Percentiles rank a stretch among this genome's conserved stretches.
Evolutionary conservation across 2,329 filamentous ascomycete species (phyloP).

Genomic region (Bisporella sp.): DNA sequence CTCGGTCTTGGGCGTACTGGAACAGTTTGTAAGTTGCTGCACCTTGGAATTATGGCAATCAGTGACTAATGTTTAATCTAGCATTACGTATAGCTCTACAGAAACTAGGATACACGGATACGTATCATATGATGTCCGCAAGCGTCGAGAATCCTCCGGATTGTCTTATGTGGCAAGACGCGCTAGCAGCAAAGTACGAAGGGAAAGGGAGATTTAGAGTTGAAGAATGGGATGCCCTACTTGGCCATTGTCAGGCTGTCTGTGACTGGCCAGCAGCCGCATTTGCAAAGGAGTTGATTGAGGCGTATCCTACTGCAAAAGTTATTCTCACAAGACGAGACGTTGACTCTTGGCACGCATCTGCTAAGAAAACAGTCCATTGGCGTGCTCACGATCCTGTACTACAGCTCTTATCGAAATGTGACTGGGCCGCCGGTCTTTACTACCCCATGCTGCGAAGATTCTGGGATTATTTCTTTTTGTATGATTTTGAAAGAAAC

Average conservation of each 20-base stretch:
- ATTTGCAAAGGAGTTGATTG: conserved; percentile 63
- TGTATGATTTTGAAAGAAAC: conserved; percentile 57
- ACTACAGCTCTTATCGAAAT: conserved; percentile 45
- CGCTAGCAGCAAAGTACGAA: conserved; percentile 55
- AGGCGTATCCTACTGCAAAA: conserved; percentile 67
- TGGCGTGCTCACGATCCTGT: conserved; percentile 61
- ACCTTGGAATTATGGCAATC: background rate
- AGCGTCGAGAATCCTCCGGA: conserved; percentile 63
- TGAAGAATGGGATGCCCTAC: conserved; percentile 62
- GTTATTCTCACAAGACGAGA: conserved; percentile 62
- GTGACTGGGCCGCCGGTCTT: conserved; percentile 59
- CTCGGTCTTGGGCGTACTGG: conserved; percentile 65
- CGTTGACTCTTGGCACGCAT: conserved; percentile 48
- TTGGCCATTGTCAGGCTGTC: conserved; percentile 60
- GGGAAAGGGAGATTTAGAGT: conserved; percentile 51
- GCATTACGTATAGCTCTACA: conserved; percentile 60
- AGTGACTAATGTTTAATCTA: conserved; percentile 19
- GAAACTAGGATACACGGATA: conserved; percentile 59
- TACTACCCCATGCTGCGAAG: conserved; percentile 65
- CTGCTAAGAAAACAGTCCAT: conserved; percentile 60
- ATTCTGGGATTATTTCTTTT: conserved; percentile 63
- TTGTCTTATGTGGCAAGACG: conserved; percentile 64
- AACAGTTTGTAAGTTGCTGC: conserved; percentile 51
- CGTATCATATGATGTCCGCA: conserved; percentile 68
- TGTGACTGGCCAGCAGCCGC: conserved; percentile 63